These are phyloP conservation scores for Plasmodium relictum DNA, from an alignment of 169 alveolate genomes.

Conservation along the genomic window DNA sequence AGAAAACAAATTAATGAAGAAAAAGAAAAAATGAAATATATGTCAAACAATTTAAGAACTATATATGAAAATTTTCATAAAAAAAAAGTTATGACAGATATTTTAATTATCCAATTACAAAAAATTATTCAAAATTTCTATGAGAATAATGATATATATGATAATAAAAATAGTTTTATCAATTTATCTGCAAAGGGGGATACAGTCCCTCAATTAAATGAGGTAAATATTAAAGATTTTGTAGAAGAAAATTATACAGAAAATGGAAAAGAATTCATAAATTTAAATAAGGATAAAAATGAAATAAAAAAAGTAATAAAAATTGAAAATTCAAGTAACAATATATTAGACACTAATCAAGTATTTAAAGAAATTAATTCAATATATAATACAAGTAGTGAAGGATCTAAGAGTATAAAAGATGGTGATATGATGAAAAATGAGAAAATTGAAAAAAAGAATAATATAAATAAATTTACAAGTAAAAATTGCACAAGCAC, in stretches of 20 bases:
- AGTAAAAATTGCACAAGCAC: neutral
- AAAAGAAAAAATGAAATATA: constrained; percentile 25
- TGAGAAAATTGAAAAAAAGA: neutral
- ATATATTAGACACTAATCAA: no score
- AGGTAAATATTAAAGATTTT: no score
- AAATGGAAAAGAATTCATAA: no score
- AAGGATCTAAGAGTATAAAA: no score
- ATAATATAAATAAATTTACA: neutral
- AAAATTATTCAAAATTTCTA: constrained; percentile 1
- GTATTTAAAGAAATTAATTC: no score
- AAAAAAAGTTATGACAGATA: constrained; percentile 2
- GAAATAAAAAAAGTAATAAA: no score
- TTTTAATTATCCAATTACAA: neutral
- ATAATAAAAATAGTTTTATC: neutral
- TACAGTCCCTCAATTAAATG: neutral
- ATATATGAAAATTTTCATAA: constrained; percentile 14
- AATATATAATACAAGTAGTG: no score
- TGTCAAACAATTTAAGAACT: neutral
- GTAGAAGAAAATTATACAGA: no score
- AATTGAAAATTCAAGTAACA: no score
- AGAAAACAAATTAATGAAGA: constrained; percentile 1
- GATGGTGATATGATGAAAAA: neutral
- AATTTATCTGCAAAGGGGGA: neutral
- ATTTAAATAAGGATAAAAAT: no score
- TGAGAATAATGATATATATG: neutral